Conservation (phyloP, 352 stramenopile species). For the Phytophthora tentaculata region DNA sequence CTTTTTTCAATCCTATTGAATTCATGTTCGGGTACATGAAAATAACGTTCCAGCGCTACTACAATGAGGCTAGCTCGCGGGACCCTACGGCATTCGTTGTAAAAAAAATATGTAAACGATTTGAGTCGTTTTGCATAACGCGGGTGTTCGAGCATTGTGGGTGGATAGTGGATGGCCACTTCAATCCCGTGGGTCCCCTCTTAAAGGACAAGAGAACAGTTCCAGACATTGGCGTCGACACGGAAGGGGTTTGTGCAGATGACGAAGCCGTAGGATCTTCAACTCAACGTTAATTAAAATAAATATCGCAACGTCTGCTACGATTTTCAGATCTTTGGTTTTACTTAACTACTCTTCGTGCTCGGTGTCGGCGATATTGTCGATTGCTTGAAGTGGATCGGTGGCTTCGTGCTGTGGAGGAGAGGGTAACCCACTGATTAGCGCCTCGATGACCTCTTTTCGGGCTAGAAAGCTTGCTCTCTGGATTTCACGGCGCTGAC, state of each 20-base stretch:
- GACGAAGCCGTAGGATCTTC: too few species aligned
- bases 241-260: too few species aligned
- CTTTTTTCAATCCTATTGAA: too few species aligned
- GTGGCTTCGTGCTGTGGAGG: background rate
- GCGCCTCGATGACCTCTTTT: background rate
- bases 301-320: too few species aligned
- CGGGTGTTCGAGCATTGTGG: background rate
- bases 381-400: background rate
- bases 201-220: too few species aligned
- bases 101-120: background rate
- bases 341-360: background rate
- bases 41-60: background rate
- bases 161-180: background rate
- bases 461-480: background rate
- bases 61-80: background rate
- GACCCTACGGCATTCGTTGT: background rate
- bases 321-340: too few species aligned
- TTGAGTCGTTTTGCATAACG: background rate
- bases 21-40: constrained; percentile 11
- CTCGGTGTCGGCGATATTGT: background rate
- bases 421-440: background rate
- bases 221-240: too few species aligned
- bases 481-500: background rate
- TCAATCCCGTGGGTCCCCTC: background rate
- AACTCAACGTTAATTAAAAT: too few species aligned